phyloP scores from a whole-genome alignment of 306 rosid genomes.

The Acacia crassicarpa region DNA sequence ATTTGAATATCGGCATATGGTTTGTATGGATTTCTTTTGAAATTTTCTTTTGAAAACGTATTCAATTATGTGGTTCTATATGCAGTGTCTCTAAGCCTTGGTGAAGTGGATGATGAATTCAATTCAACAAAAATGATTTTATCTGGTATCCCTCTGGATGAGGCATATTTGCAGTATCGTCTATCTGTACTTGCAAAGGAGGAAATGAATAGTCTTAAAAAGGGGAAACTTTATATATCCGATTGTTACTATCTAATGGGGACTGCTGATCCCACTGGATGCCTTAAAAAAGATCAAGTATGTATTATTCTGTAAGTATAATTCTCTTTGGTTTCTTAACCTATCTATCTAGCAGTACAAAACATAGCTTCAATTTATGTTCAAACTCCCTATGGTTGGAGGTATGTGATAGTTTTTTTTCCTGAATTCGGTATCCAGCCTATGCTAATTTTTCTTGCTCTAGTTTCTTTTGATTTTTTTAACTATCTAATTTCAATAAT shows the following conservation, averaged over 20 bases:
- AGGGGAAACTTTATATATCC: slow-evolving; percentile 54
- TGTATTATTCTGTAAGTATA: slow-evolving; percentile 69
- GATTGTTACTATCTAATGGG: slow-evolving; percentile 77
- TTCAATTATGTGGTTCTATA: slow-evolving; percentile 19
- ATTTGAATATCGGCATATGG: slow-evolving; percentile 7
- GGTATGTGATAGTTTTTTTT: neutral
- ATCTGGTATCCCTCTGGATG: slow-evolving; percentile 75
- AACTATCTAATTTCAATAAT: neutral
- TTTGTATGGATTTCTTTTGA: neutral
- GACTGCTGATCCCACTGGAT: slow-evolving; percentile 75
- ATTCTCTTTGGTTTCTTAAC: slow-evolving; percentile 9
- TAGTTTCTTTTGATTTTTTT: neutral
- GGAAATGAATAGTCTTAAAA: slow-evolving; percentile 47
- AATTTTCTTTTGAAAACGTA: neutral
- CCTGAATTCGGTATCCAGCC: neutral
- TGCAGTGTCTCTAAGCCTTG: slow-evolving; percentile 55
- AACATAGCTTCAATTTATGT: slow-evolving; percentile 1
- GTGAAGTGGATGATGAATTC: slow-evolving; percentile 67
- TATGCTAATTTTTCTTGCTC: neutral
- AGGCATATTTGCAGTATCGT: slow-evolving; percentile 56
- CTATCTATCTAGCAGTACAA: neutral
- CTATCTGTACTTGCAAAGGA: slow-evolving; percentile 42
- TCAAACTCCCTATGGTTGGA: neutral
- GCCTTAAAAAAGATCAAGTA: slow-evolving; percentile 56
- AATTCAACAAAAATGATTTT: slow-evolving; percentile 58